Evolutionary conservation across 306 rosid genomes (phyloP).

Genomic region (Inga oerstediana): DNA sequence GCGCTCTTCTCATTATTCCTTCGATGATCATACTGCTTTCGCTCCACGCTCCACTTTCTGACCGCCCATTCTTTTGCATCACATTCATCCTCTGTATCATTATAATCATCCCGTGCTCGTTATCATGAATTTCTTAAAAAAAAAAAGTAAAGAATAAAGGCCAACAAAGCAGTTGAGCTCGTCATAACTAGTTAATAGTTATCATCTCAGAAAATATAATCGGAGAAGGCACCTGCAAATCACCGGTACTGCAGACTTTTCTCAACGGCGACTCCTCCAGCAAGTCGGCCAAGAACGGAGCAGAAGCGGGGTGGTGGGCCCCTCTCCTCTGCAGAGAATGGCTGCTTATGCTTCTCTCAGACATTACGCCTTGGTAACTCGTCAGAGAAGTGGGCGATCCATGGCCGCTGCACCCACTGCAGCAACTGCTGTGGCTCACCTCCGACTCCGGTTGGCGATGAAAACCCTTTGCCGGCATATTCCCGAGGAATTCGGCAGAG

Average conservation of each 20-base stretch:
- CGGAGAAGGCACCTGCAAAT: constrained; percentile 52
- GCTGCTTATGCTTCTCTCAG: constrained; percentile 63
- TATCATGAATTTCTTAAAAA: not conserved
- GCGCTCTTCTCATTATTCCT: constrained; percentile 84
- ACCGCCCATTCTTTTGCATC: constrained; percentile 40
- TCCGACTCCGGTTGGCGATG: constrained; percentile 28
- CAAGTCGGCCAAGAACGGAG: constrained; percentile 39
- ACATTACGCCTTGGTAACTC: not conserved
- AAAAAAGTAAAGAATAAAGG: not conserved
- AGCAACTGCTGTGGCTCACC: constrained; percentile 45
- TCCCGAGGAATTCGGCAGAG: constrained; percentile 30
- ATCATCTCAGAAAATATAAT: not conserved
- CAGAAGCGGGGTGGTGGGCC: constrained; percentile 47
- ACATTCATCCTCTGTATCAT: constrained; percentile 52
- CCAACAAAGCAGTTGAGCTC: not conserved
- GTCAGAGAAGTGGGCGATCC: constrained; percentile 54
- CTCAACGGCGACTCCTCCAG: constrained; percentile 46
- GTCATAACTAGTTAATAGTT: not conserved
- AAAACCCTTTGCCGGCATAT: constrained; percentile 6
- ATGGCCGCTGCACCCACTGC: constrained; percentile 69
- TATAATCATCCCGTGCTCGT: not conserved
- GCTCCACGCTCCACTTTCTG: constrained; percentile 63
- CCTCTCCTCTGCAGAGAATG: constrained; percentile 54
- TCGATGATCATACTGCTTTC: constrained; percentile 86
- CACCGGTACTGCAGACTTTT: constrained; percentile 71